Conservation (phyloP, 2,329 filamentous ascomycete genomes). For the Phyllosticta citriasiana region DNA sequence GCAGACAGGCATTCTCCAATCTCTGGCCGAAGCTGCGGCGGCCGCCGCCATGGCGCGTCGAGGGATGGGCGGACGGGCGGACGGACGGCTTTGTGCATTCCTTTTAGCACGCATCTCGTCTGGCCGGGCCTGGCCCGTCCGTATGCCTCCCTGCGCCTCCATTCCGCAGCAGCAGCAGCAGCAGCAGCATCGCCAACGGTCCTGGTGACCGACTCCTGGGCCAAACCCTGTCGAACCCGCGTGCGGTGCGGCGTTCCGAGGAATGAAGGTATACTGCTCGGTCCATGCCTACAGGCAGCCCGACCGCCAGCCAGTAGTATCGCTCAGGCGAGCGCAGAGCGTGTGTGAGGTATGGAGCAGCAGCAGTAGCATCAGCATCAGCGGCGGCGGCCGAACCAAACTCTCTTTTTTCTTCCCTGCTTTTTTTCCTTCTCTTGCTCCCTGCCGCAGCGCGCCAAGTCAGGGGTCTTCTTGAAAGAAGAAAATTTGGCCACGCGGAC, state of each 20-base stretch:
- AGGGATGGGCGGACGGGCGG: too few species aligned
- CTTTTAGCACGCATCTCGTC: not conserved
- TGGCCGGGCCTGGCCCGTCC: too few species aligned
- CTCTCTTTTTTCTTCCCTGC: not conserved
- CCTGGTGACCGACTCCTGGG: too few species aligned
- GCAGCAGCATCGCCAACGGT: not conserved
- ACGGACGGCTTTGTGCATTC: not conserved
- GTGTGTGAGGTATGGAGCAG: not conserved
- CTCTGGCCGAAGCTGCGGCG: not conserved
- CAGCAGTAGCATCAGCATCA: too few species aligned
- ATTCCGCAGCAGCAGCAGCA: not conserved
- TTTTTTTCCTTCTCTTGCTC: not conserved
- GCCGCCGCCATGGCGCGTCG: too few species aligned
- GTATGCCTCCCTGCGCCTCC: not conserved
- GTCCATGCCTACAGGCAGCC: too few species aligned
- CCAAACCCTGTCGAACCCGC: not conserved
- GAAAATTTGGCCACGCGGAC: not conserved
- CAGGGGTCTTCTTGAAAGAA: not conserved
- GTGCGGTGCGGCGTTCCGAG: not conserved
- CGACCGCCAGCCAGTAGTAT: not conserved
- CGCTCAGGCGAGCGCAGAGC: too few species aligned
- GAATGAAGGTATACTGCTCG: not conserved
- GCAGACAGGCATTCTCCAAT: not conserved
- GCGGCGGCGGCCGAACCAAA: not conserved
- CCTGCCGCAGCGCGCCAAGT: not conserved